A percentile compares a stretch with the other conserved stretches of the same genome.
Evolutionary conservation across 805 yeast species (phyloP).

Genomic region (Pichia sporocuriosa): DNA sequence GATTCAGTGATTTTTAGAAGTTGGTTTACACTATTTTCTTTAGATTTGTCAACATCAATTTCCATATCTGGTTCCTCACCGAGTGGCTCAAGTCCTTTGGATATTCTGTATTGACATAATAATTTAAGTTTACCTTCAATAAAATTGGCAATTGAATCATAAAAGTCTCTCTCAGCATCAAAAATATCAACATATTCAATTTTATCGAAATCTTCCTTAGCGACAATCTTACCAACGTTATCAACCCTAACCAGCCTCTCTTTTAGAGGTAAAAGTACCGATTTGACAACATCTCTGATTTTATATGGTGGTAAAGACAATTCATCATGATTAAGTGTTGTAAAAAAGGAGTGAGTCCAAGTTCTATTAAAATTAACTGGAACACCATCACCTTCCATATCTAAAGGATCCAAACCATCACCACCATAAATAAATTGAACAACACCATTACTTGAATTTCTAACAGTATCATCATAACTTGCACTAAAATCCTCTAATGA

Average conservation of each 20-base stretch:
- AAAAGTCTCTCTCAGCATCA: constrained; percentile 85
- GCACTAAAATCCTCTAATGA: constrained; percentile 93
- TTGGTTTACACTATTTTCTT: constrained; percentile 51
- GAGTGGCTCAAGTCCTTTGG: constrained; percentile 35
- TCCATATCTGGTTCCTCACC: constrained; percentile 37
- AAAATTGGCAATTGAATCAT: constrained; percentile 65
- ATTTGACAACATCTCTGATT: constrained; percentile 48
- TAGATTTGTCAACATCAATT: constrained; percentile 16
- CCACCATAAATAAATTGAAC: constrained; percentile 98
- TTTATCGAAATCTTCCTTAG: constrained; percentile 37
- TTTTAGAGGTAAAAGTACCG: constrained; percentile 56
- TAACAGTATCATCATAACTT: constrained; percentile 87
- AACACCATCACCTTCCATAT: constrained; percentile 97
- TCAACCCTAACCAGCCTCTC: constrained; percentile 57
- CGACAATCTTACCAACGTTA: constrained; percentile 54
- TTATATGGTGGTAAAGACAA: constrained; percentile 63
- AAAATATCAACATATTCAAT: constrained; percentile 70
- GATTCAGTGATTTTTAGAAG: constrained; percentile 56
- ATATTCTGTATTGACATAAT: constrained; percentile 52
- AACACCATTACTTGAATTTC: constrained; percentile 92
- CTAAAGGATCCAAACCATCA: constrained; percentile 95
- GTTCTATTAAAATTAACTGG: constrained; percentile 92
- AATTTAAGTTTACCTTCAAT: constrained; percentile 47
- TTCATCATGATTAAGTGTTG: constrained; percentile 55
- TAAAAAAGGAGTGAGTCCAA: constrained; percentile 85